phyloP scores from a whole-genome alignment of 2,329 filamentous ascomycete genomes.

The Colletotrichum destructivum region DNA sequence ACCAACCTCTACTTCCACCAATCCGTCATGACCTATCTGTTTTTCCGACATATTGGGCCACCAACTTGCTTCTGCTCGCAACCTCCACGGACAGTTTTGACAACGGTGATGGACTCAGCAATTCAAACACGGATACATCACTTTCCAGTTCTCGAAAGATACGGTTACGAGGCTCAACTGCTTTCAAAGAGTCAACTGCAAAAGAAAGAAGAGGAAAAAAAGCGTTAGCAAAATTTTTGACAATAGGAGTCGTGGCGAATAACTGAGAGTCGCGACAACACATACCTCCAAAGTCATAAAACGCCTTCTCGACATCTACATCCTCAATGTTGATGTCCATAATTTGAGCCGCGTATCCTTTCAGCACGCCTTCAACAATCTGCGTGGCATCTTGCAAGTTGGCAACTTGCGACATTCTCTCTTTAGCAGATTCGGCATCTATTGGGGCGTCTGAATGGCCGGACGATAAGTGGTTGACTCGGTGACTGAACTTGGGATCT shows the following conservation, averaged over 20 bases:
- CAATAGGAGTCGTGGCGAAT: too few relatives aligned
- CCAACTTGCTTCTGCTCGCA: slow-evolving; percentile 12
- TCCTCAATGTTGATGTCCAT: slow-evolving; percentile 16
- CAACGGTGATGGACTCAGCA: slow-evolving; percentile 28
- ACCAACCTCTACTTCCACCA: too few relatives aligned
- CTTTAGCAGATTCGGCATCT: not conserved
- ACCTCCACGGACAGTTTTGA: slow-evolving; percentile 13
- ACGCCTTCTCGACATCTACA: slow-evolving; percentile 25
- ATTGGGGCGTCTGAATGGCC: not conserved
- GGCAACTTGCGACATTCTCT: slow-evolving; percentile 9
- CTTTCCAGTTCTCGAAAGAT: slow-evolving; percentile 22
- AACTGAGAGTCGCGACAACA: not conserved
- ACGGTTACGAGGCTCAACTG: slow-evolving; percentile 29
- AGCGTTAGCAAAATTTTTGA: not conserved
- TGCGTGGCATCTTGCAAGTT: not conserved
- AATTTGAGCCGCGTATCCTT: slow-evolving; percentile 5
- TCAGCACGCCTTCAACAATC: not conserved
- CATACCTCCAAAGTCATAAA: slow-evolving; percentile 33
- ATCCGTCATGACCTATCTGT: too few relatives aligned
- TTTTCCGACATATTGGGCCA: too few relatives aligned
- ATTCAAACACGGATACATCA: slow-evolving; percentile 31
- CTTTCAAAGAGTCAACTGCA: slow-evolving; percentile 23
- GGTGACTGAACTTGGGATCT: slow-evolving; percentile 27
- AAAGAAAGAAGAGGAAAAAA: too few relatives aligned
- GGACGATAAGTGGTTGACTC: not conserved